phyloP scores from a whole-genome alignment of 768 basidiomycete genomes.

The Clitopilus passeckerianus region DNA sequence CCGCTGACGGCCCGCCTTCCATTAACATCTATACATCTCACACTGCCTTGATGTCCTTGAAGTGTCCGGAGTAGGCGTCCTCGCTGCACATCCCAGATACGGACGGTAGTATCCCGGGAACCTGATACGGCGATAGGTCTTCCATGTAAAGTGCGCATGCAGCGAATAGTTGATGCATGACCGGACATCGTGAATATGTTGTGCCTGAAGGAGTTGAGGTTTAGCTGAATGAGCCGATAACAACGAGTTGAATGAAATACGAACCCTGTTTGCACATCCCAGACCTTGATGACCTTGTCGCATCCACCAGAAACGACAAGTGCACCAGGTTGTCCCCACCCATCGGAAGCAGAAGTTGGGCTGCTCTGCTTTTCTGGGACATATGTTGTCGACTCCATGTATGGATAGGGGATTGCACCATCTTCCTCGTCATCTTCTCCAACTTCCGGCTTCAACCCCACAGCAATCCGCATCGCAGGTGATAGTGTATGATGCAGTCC shows the following conservation, averaged over 20 bases:
- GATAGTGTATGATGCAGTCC: conserved; percentile 24
- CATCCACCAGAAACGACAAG: conserved; percentile 91
- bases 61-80: conserved; percentile 66
- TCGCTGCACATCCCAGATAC: conserved; percentile 91
- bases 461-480: conserved; percentile 37
- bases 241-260: conserved; percentile 15
- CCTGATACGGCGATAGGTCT: conserved; percentile 88
- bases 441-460: conserved; percentile 32
- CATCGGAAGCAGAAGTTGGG: conserved; percentile 63
- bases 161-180: conserved; percentile 88
- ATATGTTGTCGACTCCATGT: conserved; percentile 2
- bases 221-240: not conserved
- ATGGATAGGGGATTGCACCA: not conserved
- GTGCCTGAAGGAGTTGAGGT: conserved; percentile 25
- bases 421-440: conserved; percentile 5
- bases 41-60: conserved; percentile 74
- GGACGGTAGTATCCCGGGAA: conserved; percentile 78
- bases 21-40: conserved; percentile 84
- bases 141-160: conserved; percentile 81
- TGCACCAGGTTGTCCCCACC: conserved; percentile 85
- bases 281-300: conserved; percentile 87
- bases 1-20: conserved; percentile 85
- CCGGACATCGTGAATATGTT: conserved; percentile 80
- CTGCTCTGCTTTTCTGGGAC: conserved; percentile 36
- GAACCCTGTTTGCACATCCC: conserved; percentile 86